Base-by-base conservation (phyloP, 148 eudicot genomes). In the Persicaria tinctoria region DNA sequence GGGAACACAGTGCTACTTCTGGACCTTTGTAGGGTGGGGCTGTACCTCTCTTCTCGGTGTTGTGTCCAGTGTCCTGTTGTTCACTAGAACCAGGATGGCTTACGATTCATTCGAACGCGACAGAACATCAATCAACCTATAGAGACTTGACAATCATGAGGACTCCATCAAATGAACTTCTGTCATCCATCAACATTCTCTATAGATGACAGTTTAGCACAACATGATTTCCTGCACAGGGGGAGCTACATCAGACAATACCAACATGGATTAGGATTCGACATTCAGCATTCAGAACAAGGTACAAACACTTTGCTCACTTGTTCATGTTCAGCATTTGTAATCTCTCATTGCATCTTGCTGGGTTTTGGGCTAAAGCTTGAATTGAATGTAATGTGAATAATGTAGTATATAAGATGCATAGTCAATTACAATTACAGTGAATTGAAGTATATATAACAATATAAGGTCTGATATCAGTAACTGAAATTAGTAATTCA, bases 11-110 rank as follows among this genome's bases (percentile, higher is more conserved):
- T 76, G 81, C 66, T 78, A 82, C 48, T 46, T 78, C 32, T 44
- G 78, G 75, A 75, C 82, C 4, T 79, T 75, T 60, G 51, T 79
- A 18, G 63, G 78, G 78, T 79, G 78, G 79, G 76, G 75, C 23
- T 72, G 76, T 63, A 62, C 76, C 17, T 79, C 82, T 38, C 38
- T 76, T 47, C 5, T 76, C 48, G 82, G 82, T 4, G 23, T 79
- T 9, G 73, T 51, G 45, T 76, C 48, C 50, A 79, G 82, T 46
- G 50, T 66, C 46, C 45, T 79, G 73, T 60, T 79, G 8, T 79
- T 79, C 60, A 18, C 72, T 8, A 71, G 82, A 73, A 79, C 82
- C 4, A 64, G 45, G 44, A 46, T 54, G 41, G 82, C 79, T 57
- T 79, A 79, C 10, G 75, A 75, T 69, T 47, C 23, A 5, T 69